Evolutionary conservation across 192 early-diverging fungal species (phyloP).

Genomic region (Phlyctochytrium bullatum): DNA sequence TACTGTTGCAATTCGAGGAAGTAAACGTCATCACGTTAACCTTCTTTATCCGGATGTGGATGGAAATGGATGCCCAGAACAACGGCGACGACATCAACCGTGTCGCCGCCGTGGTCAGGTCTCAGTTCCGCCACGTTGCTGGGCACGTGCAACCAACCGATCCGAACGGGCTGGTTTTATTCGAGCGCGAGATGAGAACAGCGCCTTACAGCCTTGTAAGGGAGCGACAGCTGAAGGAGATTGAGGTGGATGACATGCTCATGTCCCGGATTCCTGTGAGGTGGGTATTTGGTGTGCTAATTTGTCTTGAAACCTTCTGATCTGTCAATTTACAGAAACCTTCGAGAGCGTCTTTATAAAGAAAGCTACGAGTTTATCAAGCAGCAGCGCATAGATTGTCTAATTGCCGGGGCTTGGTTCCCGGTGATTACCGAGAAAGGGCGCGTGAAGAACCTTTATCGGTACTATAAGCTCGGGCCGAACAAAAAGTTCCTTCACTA

Average conservation of each 20-base stretch:
- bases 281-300: conserved; percentile 31
- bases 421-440: conserved; percentile 49
- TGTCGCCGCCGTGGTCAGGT: conserved; percentile 57
- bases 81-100: conserved; percentile 31
- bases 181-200: conserved; percentile 60
- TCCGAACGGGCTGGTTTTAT: conserved; percentile 24
- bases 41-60: conserved; percentile 58
- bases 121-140: conserved; percentile 55
- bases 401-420: conserved; percentile 68
- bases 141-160: conserved; percentile 22
- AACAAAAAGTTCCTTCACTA: conserved; percentile 62
- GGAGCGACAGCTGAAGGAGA: conserved; percentile 64
- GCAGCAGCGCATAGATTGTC: conserved; percentile 62
- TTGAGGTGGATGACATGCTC: conserved; percentile 67
- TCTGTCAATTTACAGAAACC: conserved; percentile 42
- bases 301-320: neutral
- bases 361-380: conserved; percentile 70
- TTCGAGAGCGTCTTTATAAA: conserved; percentile 63
- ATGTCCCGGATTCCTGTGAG: conserved; percentile 57
- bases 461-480: conserved; percentile 62
- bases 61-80: conserved; percentile 58
- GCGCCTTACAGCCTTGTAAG: conserved; percentile 60
- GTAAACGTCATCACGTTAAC: conserved; percentile 54
- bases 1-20: conserved; percentile 58
- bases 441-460: conserved; percentile 25